Conservation (phyloP, 1,139 yeast genomes). For the Geotrichum fermentans region DNA sequence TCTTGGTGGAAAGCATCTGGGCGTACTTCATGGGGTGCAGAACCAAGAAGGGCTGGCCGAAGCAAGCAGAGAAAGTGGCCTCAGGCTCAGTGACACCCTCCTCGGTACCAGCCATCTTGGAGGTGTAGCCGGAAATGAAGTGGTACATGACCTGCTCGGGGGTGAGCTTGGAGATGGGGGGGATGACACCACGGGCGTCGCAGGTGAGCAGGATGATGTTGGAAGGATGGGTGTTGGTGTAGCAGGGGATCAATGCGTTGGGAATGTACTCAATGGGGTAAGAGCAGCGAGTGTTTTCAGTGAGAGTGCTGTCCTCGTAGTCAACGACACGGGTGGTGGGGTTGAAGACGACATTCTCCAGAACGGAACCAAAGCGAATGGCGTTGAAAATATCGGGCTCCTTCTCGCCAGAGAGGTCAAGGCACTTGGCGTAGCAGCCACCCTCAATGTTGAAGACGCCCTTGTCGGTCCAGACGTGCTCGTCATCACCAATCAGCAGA, state of each 20-base stretch:
- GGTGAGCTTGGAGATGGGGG: conserved; percentile 91
- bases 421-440: conserved; percentile 98
- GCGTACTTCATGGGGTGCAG: conserved; percentile 98
- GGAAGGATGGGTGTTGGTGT: conserved; percentile 84
- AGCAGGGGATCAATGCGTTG: conserved; percentile 92
- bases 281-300: conserved; percentile 96
- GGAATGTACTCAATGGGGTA: conserved; percentile 97
- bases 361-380: conserved; percentile 86
- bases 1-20: conserved; percentile 91
- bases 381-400: conserved; percentile 98
- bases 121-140: conserved; percentile 96
- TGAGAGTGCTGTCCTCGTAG: conserved; percentile 72
- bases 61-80: conserved; percentile 97
- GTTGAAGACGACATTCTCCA: conserved; percentile 91
- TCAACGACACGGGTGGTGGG: conserved; percentile 76
- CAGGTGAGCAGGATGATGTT: conserved; percentile 91
- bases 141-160: conserved; percentile 98
- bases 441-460: conserved; percentile 99
- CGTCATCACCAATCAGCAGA: conserved; percentile 94
- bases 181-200: conserved; percentile 97
- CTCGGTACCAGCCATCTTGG: conserved; percentile 99
- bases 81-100: conserved; percentile 98
- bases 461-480: conserved; percentile 97
- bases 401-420: conserved; percentile 82
- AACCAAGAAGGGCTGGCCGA: conserved; percentile 98